These are phyloP conservation scores for Botrytis galanthina DNA, from an alignment of 2,329 filamentous ascomycete genomes.

Conservation along the genomic window DNA sequence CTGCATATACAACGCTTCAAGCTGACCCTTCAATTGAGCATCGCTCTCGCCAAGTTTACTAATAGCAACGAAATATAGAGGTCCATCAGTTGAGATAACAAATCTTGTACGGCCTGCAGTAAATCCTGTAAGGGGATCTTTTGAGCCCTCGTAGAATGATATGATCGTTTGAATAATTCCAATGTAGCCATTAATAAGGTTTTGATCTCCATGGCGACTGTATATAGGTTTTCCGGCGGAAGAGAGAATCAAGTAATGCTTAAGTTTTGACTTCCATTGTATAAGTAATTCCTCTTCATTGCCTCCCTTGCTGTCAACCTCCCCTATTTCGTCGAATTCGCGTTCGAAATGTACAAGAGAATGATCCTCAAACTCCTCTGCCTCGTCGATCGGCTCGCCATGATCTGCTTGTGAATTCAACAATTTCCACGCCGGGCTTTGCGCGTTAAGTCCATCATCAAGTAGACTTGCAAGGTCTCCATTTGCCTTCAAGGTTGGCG, in stretches of 20 bases:
- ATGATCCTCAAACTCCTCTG: constrained; percentile 47
- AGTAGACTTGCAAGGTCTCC: constrained; percentile 82
- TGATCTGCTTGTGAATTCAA: constrained; percentile 61
- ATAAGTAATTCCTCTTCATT: constrained; percentile 56
- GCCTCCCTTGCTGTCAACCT: constrained; percentile 50
- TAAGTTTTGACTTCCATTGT: constrained; percentile 87
- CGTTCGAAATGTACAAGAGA: constrained; percentile 64
- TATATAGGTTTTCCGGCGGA: constrained; percentile 97
- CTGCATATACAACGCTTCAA: constrained; percentile 96
- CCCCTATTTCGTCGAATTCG: constrained; percentile 76
- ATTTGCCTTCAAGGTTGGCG: constrained; percentile 49
- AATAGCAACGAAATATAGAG: constrained; percentile 90
- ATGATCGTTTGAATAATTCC: constrained; percentile 97
- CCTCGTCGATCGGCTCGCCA: constrained; percentile 58
- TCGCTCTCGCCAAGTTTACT: constrained; percentile 92
- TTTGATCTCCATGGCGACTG: constrained; percentile 88
- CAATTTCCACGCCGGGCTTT: constrained; percentile 67
- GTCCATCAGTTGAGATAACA: constrained; percentile 79
- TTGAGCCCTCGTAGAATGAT: constrained; percentile 84
- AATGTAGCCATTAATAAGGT: constrained; percentile 88
- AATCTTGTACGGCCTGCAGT: constrained; percentile 85
- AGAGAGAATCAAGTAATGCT: constrained; percentile 95
- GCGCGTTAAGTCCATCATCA: constrained; percentile 64
- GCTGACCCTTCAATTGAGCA: constrained; percentile 77
- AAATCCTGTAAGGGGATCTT: constrained; percentile 77